Percentiles rank a stretch among this genome's conserved stretches.
Conservation (phyloP, 129 eudicot genomes). For the Pittosporum tobira region DNA sequence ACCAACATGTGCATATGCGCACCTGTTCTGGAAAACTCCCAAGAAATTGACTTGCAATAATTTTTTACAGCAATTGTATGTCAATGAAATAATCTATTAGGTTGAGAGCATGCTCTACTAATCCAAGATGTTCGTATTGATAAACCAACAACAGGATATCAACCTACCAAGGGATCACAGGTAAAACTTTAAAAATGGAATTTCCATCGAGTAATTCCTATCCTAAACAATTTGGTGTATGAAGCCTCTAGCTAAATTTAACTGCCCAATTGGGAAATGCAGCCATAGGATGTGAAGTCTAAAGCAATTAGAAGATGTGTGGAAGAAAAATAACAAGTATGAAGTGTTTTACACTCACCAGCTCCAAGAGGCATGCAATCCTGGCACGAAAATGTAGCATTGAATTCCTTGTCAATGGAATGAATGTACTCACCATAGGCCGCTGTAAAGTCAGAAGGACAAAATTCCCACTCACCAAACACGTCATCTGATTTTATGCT, state of each 20-base stretch:
- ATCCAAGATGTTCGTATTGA: too few relatives aligned
- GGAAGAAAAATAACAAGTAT: neutral
- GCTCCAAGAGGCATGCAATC: constrained; percentile 32
- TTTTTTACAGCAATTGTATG: neutral
- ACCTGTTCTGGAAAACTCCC: too few relatives aligned
- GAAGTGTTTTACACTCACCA: constrained; percentile 20
- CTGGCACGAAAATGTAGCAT: constrained; percentile 61
- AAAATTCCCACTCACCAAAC: constrained; percentile 95
- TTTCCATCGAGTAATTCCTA: too few relatives aligned
- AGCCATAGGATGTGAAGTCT: too few relatives aligned
- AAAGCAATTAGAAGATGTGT: too few relatives aligned
- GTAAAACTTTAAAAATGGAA: too few relatives aligned
- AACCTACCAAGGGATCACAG: too few relatives aligned
- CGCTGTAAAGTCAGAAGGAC: constrained; percentile 63
- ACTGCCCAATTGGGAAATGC: too few relatives aligned
- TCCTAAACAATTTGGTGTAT: too few relatives aligned
- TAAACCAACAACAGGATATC: too few relatives aligned
- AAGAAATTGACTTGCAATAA: neutral
- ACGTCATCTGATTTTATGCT: constrained; percentile 42
- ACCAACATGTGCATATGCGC: too few relatives aligned
- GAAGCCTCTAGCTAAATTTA: too few relatives aligned
- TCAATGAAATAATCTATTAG: neutral
- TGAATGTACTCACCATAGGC: constrained; percentile 52
- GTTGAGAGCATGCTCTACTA: neutral
- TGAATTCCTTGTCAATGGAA: constrained; percentile 48